Evolutionary conservation across 2,329 filamentous ascomycete genomes (phyloP).

Genomic region (Penicillium sclerotiorum): DNA sequence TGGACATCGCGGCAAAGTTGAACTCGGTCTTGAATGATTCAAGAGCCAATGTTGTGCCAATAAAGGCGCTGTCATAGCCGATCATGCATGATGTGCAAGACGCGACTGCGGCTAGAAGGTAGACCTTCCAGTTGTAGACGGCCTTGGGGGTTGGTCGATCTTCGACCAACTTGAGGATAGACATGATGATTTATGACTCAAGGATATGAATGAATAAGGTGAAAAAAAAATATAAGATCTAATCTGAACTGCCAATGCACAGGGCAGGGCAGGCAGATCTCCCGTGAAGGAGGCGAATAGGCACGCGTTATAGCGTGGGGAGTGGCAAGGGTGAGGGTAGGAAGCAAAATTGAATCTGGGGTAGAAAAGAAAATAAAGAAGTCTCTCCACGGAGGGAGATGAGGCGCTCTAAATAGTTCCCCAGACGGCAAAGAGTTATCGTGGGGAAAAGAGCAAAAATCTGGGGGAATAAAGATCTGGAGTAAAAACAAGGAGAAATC

Average conservation of each 20-base stretch:
- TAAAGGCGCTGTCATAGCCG: conserved; percentile 72
- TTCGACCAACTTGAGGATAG: conserved; percentile 44
- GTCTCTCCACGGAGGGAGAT: not conserved
- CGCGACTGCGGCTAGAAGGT: conserved; percentile 57
- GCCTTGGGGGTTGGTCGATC: conserved; percentile 57
- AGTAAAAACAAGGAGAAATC: conserved; percentile 6
- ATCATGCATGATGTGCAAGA: conserved; percentile 63
- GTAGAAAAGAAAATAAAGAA: conserved; percentile 8
- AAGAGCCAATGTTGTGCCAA: conserved; percentile 73
- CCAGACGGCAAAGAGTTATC: conserved; percentile 4
- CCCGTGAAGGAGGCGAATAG: conserved; percentile 9
- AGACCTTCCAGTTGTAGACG: conserved; percentile 64
- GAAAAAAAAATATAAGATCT: not conserved
- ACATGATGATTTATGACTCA: conserved; percentile 31
- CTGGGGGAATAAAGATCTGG: conserved; percentile 18
- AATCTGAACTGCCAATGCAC: conserved; percentile 10
- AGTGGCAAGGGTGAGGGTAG: not conserved
- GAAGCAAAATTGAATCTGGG: not conserved
- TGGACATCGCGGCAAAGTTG: conserved; percentile 55
- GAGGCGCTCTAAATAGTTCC: conserved; percentile 3
- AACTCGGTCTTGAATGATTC: conserved; percentile 72
- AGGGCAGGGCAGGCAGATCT: conserved; percentile 12
- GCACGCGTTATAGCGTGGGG: not conserved
- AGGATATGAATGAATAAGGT: not conserved
- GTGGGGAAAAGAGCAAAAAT: conserved; percentile 10